phyloP scores from a whole-genome alignment of 2,329 filamentous ascomycete species.

The Cucurbitaria berberidis region DNA sequence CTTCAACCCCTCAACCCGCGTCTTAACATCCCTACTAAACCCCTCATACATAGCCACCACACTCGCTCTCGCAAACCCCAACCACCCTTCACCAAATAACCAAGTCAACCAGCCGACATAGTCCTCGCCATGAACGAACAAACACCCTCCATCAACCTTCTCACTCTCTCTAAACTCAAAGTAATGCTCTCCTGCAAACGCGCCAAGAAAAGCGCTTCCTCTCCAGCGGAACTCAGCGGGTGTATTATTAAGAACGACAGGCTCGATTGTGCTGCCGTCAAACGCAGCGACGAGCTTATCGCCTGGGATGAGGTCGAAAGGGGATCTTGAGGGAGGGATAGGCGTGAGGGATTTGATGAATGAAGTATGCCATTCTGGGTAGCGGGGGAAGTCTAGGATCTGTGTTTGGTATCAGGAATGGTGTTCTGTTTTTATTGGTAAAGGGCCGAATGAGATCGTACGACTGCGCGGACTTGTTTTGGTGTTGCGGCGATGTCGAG shows the following conservation, averaged over 20 bases:
- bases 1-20: slow-evolving; percentile 1
- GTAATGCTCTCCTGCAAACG: slow-evolving; percentile 11
- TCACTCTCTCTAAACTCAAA: slow-evolving; percentile 7
- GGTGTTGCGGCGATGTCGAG: slow-evolving; percentile 6
- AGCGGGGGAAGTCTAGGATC: slow-evolving; percentile 10
- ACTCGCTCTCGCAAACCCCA: not conserved
- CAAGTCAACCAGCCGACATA: slow-evolving; percentile 8
- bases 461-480: slow-evolving; percentile 5
- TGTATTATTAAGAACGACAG: not conserved
- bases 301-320: not conserved
- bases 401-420: not conserved
- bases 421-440: not conserved
- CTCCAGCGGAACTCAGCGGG: slow-evolving; percentile 6
- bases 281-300: not conserved
- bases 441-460: not conserved
- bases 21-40: slow-evolving; percentile 6
- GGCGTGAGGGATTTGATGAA: slow-evolving; percentile 5
- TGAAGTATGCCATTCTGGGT: slow-evolving; percentile 5
- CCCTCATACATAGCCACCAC: not conserved
- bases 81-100: slow-evolving; percentile 2
- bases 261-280: not conserved
- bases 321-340: not conserved
- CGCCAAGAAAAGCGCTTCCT: not conserved
- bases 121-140: slow-evolving; percentile 10
- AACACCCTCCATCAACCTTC: slow-evolving; percentile 1